These are phyloP conservation scores for Hygrocybe punicea DNA, from an alignment of 768 basidiomycete species.

Conservation along the genomic window DNA sequence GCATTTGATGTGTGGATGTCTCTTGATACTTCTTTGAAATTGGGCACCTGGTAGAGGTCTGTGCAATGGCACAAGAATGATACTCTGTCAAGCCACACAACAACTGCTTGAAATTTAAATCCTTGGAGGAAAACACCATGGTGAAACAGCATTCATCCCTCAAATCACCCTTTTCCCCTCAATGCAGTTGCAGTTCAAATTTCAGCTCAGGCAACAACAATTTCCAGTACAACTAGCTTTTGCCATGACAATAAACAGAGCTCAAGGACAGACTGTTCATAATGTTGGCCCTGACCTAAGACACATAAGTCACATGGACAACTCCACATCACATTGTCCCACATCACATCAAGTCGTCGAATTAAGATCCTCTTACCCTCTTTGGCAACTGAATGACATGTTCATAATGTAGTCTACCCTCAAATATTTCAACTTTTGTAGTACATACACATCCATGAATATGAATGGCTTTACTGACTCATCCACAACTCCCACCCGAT, in stretches of 20 bases:
- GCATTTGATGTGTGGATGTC: too few species aligned
- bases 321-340: slow-evolving; percentile 44
- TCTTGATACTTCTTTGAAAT: too few species aligned
- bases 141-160: slow-evolving; percentile 35
- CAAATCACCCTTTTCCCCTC: slow-evolving; percentile 21
- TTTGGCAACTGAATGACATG: background rate
- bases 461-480: too few species aligned
- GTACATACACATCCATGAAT: too few species aligned
- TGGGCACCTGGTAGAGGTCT: slow-evolving; percentile 16
- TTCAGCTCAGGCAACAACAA: slow-evolving; percentile 29
- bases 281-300: slow-evolving; percentile 40
- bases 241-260: slow-evolving; percentile 44
- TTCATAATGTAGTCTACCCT: background rate
- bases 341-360: slow-evolving; percentile 26
- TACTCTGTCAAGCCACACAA: slow-evolving; percentile 19
- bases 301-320: slow-evolving; percentile 44
- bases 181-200: slow-evolving; percentile 12
- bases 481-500: too few species aligned
- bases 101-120: slow-evolving; percentile 33
- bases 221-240: slow-evolving; percentile 44
- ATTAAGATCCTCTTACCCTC: slow-evolving; percentile 24
- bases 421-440: background rate
- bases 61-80: slow-evolving; percentile 37
- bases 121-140: slow-evolving; percentile 32
- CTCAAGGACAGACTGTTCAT: slow-evolving; percentile 45